Conservation (phyloP, 192 early-diverging fungal species). For the Mortierella hygrophila region DNA sequence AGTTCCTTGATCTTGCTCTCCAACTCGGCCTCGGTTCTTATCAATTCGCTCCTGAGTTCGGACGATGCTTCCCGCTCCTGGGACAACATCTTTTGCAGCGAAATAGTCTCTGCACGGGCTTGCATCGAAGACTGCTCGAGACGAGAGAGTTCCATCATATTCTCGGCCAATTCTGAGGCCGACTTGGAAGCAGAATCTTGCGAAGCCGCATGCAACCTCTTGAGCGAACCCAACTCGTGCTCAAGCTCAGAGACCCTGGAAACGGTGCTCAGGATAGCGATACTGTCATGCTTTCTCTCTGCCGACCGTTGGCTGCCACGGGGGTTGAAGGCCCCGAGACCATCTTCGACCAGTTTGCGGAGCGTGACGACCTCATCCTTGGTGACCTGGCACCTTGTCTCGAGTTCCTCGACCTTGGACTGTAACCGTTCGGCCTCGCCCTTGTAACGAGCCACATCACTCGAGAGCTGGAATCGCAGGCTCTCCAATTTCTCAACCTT, state of each 20-base stretch:
- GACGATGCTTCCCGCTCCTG: constrained; percentile 59
- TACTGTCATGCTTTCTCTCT: constrained; percentile 49
- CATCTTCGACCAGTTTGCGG: constrained; percentile 58
- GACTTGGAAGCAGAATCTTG: constrained; percentile 42
- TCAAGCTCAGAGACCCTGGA: constrained; percentile 53
- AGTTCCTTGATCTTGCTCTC: constrained; percentile 56
- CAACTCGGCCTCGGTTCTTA: constrained; percentile 57
- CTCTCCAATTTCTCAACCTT: constrained; percentile 55
- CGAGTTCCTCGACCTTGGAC: constrained; percentile 57
- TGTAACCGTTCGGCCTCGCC: constrained; percentile 54
- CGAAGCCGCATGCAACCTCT: constrained; percentile 37
- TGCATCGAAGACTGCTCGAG: constrained; percentile 63
- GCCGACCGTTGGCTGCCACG: constrained; percentile 19
- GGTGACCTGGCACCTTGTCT: constrained; percentile 44
- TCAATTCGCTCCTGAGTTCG: constrained; percentile 42
- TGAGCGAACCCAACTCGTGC: constrained; percentile 52
- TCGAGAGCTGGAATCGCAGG: constrained; percentile 34
- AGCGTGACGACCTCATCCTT: constrained; percentile 58
- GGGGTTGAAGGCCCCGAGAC: constrained; percentile 51
- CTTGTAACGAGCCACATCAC: constrained; percentile 54
- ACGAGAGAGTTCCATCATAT: constrained; percentile 59
- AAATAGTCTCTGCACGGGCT: constrained; percentile 57
- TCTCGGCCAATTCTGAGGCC: constrained; percentile 55
- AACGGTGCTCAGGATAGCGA: constrained; percentile 45
- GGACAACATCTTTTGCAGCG: constrained; percentile 56